Base-by-base conservation (phyloP, 257 asterid species). In the Petunia axillaris region DNA sequence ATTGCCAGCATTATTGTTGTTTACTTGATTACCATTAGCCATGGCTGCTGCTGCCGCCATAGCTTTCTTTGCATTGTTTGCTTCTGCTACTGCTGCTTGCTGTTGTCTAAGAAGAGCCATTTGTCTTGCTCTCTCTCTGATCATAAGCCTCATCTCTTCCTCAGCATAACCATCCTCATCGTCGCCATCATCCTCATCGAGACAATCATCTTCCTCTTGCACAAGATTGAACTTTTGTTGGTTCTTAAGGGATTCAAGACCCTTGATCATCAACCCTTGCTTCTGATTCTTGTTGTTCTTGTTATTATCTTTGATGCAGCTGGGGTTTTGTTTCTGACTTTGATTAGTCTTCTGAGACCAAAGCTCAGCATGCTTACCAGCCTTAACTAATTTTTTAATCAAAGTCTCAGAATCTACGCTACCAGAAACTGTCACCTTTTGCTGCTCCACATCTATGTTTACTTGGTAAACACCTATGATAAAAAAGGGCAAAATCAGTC, bases 321-420 rank as follows among this genome's bases (percentile, higher is more conserved):
- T 67, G n/a, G 77, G 40, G 8, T 86, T 89, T 63, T 87, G 97
- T 64, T 88, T 89, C 86, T 82, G 96, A 65, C 37, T 87, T 39
- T 82, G 95, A 58, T 73, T 85, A 5, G 67, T 4, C 55, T 85
- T 90, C 36, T 83, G 89, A 6, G 90, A 77, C 96, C 96, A 93
- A 11, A 85, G 88, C 84, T 93, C 98, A 39, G 98, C 93, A 66
- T 91, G 89, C 71, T 93, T 93, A 3, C 96, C 96, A 74, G 90
- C 90, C 77, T 67, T 88, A 2, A 84, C 80, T 48, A 93, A 43
- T 82, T 85, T 93, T 87, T 89, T 93, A 50, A 93, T 82, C 46
- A 93, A 79, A 2, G 88, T 77, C 5, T 80, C 84, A 50, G 94
- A 79, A 80, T 89, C 95, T 8, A 91, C 79, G 60, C 77, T 85